A percentile compares a stretch with the other conserved stretches of the same genome.
Evolutionary conservation across 2,329 filamentous ascomycete genomes (phyloP).

Genomic region (Cercospora zeae-maydis): DNA sequence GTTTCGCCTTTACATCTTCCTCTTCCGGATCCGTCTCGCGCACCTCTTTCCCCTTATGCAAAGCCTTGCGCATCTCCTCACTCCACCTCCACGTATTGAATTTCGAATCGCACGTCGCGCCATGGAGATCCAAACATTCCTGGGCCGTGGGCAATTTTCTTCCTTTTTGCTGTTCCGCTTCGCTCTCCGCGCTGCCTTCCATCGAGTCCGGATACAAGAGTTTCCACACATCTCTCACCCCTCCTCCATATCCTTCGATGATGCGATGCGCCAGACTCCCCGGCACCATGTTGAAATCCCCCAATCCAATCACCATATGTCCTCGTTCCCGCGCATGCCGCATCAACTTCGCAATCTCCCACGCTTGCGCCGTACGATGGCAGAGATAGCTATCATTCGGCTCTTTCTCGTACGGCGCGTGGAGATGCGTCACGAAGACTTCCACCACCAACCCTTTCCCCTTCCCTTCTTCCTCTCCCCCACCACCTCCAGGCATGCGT

Average conservation of each 20-base stretch:
- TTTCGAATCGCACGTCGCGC: constrained; percentile 78
- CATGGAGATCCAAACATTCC: constrained; percentile 75
- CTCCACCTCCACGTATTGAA: constrained; percentile 95
- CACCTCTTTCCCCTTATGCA: constrained; percentile 56
- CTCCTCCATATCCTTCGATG: constrained; percentile 69
- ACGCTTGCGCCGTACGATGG: constrained; percentile 87
- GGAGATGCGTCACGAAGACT: constrained; percentile 84
- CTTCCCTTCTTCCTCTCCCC: constrained; percentile 51
- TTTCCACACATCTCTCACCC: constrained; percentile 77
- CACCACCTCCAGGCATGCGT: constrained; percentile 54
- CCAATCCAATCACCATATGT: constrained; percentile 78
- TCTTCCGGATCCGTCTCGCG: constrained; percentile 62
- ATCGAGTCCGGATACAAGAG: constrained; percentile 79
- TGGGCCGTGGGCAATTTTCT: constrained; percentile 69
- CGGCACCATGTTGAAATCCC: constrained; percentile 97
- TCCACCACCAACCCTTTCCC: constrained; percentile 55
- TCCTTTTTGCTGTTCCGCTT: constrained; percentile 62
- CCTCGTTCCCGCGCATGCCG: constrained; percentile 74
- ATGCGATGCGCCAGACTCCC: constrained; percentile 77
- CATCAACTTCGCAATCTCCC: constrained; percentile 90
- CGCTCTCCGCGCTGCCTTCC: constrained; percentile 67
- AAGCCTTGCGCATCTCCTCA: constrained; percentile 62
- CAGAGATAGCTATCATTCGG: constrained; percentile 81
- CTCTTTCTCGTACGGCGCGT: constrained; percentile 80
- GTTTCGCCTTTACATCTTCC: constrained; percentile 71